phyloP scores from a whole-genome alignment of 2,329 filamentous ascomycete genomes.

The Colletotrichum horii region DNA sequence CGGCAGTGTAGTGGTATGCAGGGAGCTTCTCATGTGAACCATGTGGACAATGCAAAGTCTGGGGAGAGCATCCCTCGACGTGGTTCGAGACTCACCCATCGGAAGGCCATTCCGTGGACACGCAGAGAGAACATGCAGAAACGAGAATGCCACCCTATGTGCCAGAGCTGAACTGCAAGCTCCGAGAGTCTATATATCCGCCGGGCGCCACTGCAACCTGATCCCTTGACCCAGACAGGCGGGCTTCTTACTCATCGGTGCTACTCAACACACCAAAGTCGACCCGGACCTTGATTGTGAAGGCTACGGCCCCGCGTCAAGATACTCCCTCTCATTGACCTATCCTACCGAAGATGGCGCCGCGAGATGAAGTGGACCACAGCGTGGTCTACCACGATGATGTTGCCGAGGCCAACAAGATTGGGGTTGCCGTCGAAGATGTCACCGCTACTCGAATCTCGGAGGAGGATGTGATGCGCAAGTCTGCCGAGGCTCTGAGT shows the following conservation, averaged over 20 bases:
- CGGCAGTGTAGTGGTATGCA: conserved; percentile 17
- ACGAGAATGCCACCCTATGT: background rate
- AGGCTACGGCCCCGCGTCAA: background rate
- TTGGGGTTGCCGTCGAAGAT: conserved; percentile 44
- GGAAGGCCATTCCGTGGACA: background rate
- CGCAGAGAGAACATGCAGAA: background rate
- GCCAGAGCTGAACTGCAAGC: background rate
- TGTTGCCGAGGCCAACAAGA: conserved; percentile 33
- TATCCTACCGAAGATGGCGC: conserved; percentile 10
- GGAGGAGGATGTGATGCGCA: conserved; percentile 47
- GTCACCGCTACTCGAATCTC: conserved; percentile 48
- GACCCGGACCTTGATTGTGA: background rate
- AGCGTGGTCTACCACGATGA: conserved; percentile 29
- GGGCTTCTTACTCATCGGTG: background rate
- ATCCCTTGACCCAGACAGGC: background rate
- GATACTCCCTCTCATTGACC: background rate
- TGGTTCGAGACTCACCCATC: conserved; percentile 3
- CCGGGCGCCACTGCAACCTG: background rate
- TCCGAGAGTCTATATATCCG: conserved; percentile 6
- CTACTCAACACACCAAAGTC: background rate
- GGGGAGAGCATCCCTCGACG: conserved; percentile 20
- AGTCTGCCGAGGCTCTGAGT: conserved; percentile 44
- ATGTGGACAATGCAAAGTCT: conserved; percentile 16
- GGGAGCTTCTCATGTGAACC: conserved; percentile 5
- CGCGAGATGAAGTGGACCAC: conserved; percentile 13